Evolutionary conservation across 2,329 filamentous ascomycete species (phyloP).

Genomic region (Akanthomyces lecanii): DNA sequence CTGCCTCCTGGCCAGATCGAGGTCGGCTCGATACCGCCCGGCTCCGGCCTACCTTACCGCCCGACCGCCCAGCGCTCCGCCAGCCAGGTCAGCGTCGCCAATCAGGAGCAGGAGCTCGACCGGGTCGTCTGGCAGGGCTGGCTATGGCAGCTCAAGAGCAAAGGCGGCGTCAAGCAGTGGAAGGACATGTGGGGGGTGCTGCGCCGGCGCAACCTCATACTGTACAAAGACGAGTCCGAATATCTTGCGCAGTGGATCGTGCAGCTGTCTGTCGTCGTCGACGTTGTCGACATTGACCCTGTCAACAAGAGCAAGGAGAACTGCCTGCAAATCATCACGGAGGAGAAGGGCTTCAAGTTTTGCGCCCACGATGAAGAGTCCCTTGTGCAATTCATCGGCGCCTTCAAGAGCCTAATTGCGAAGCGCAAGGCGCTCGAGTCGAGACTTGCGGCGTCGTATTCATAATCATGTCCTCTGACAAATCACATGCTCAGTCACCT

Average conservation of each 20-base stretch:
- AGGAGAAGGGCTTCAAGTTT: conserved; percentile 79
- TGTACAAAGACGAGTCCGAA: conserved; percentile 92
- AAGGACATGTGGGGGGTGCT: conserved; percentile 92
- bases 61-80: conserved; percentile 44
- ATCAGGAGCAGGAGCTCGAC: conserved; percentile 65
- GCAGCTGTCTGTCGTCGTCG: conserved; percentile 72
- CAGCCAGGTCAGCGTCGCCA: conserved; percentile 59
- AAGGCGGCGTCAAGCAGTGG: conserved; percentile 83
- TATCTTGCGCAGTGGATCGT: conserved; percentile 83
- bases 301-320: conserved; percentile 77
- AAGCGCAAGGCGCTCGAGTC: conserved; percentile 62
- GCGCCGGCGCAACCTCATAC: conserved; percentile 74
- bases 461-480: neutral
- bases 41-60: conserved; percentile 10
- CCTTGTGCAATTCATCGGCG: conserved; percentile 79
- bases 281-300: conserved; percentile 88
- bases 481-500: neutral
- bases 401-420: conserved; percentile 79
- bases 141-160: conserved; percentile 78
- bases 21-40: conserved; percentile 16
- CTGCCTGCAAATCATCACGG: conserved; percentile 89
- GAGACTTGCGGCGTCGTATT: conserved; percentile 35
- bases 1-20: conserved; percentile 27
- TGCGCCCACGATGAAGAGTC: conserved; percentile 76
- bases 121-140: conserved; percentile 93